A percentile compares a stretch with the other conserved stretches of the same genome.
These are phyloP conservation scores for Annulohypoxylon bovei DNA, from an alignment of 495 filamentous ascomycete genomes.

Conservation along the genomic window DNA sequence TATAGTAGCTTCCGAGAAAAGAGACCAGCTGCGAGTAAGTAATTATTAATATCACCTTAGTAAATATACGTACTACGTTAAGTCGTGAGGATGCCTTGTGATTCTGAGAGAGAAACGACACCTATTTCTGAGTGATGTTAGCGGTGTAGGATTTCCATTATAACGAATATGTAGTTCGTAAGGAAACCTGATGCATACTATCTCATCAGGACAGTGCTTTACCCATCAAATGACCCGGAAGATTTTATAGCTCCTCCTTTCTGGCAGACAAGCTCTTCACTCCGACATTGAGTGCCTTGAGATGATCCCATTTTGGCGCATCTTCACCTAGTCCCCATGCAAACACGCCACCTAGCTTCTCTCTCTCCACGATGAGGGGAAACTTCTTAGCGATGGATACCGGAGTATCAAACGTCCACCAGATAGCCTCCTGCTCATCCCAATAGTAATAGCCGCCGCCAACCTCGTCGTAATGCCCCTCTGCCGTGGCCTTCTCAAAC, in stretches of 20 bases:
- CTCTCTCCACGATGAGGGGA: conserved; percentile 64
- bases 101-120: background rate
- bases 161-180: background rate
- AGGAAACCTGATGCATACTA: background rate
- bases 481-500: conserved; percentile 59
- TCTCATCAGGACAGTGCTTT: background rate
- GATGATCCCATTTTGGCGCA: conserved; percentile 65
- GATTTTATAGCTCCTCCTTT: conserved; percentile 41
- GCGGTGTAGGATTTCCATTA: background rate
- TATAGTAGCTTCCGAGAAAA: background rate
- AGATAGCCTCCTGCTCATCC: conserved; percentile 67
- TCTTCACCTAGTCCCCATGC: conserved; percentile 81
- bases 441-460: conserved; percentile 76
- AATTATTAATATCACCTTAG: background rate
- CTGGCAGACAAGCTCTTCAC: conserved; percentile 44
- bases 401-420: conserved; percentile 81
- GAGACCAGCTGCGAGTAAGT: background rate
- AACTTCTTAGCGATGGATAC: conserved; percentile 71
- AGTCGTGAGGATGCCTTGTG: background rate
- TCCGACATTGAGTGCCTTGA: conserved; percentile 66
- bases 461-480: conserved; percentile 67
- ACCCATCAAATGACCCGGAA: background rate
- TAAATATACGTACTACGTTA: background rate
- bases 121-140: background rate
- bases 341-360: conserved; percentile 73